These are phyloP conservation scores for Stachybotrys elegans DNA, from an alignment of 2,329 filamentous ascomycete species.

Conservation along the genomic window DNA sequence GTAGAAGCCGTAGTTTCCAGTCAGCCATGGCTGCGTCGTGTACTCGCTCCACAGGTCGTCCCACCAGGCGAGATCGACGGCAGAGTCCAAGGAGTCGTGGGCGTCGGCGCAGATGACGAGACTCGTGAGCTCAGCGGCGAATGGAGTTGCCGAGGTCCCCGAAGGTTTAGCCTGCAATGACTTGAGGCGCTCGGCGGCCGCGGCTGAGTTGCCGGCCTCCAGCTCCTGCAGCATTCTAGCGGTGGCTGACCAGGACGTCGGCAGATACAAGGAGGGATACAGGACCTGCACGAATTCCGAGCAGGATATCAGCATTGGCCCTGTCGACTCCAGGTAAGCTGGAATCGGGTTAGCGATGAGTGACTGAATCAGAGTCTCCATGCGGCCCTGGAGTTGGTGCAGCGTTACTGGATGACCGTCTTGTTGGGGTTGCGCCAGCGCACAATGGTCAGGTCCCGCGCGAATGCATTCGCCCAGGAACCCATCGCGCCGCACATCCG, in stretches of 20 bases:
- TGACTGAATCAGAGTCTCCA: slow-evolving; percentile 31
- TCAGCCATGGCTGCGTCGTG: slow-evolving; percentile 38
- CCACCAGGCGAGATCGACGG: slow-evolving; percentile 39
- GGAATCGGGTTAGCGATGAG: slow-evolving; percentile 32
- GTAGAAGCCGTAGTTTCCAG: slow-evolving; percentile 42
- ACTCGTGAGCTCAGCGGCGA: slow-evolving; percentile 31
- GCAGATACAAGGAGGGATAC: slow-evolving; percentile 38
- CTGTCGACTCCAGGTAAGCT: slow-evolving; percentile 31
- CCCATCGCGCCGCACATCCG: slow-evolving; percentile 43
- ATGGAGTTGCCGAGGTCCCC: slow-evolving; percentile 19
- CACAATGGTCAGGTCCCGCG: slow-evolving; percentile 40
- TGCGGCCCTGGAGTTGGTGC: slow-evolving; percentile 29
- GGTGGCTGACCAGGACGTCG: slow-evolving; percentile 31
- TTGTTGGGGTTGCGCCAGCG: slow-evolving; percentile 29
- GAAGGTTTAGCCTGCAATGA: slow-evolving; percentile 30
- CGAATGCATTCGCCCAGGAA: slow-evolving; percentile 45
- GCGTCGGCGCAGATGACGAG: slow-evolving; percentile 42
- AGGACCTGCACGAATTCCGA: slow-evolving; percentile 33
- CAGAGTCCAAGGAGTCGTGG: slow-evolving; percentile 36
- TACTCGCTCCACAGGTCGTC: slow-evolving; percentile 40
- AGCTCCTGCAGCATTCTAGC: slow-evolving; percentile 38
- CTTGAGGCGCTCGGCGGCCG: slow-evolving; percentile 34
- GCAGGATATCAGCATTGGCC: slow-evolving; percentile 41
- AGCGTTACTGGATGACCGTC: slow-evolving; percentile 25
- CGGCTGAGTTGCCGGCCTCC: slow-evolving; percentile 38